Evolutionary conservation across 2,329 filamentous ascomycete genomes (phyloP).

Genomic region (Fusarium proliferatum): DNA sequence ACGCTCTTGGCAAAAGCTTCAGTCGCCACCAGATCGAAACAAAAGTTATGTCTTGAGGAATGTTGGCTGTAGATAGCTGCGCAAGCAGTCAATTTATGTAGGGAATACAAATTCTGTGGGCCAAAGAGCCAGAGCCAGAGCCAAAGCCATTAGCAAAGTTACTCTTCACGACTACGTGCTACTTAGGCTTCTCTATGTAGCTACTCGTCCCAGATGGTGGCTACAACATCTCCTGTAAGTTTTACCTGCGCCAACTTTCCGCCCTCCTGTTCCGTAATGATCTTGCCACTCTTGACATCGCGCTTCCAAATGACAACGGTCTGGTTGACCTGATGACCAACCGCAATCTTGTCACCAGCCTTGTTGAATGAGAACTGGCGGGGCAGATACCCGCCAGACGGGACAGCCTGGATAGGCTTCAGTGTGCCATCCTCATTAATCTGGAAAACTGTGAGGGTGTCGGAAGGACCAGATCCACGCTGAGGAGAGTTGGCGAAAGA

Average conservation of each 20-base stretch:
- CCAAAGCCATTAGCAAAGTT: too few relatives aligned
- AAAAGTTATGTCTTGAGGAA: too few relatives aligned
- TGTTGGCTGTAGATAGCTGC: too few relatives aligned
- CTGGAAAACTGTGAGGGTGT: constrained; percentile 37
- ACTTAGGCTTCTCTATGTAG: too few relatives aligned
- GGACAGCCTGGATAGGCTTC: constrained; percentile 32
- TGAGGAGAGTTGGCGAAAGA: constrained; percentile 37
- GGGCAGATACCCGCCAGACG: constrained; percentile 36
- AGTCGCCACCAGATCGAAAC: too few relatives aligned
- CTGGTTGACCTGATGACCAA: constrained; percentile 40
- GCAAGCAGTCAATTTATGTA: too few relatives aligned
- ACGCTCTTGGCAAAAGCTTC: too few relatives aligned
- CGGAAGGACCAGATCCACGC: constrained; percentile 26
- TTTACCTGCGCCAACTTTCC: constrained; percentile 38
- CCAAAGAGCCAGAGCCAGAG: too few relatives aligned
- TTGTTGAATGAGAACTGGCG: constrained; percentile 44
- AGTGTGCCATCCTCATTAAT: constrained; percentile 36
- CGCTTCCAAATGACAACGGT: constrained; percentile 42
- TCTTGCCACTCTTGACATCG: constrained; percentile 36
- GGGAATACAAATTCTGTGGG: too few relatives aligned
- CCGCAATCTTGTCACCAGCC: constrained; percentile 39
- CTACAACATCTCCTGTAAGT: constrained; percentile 28
- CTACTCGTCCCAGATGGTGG: constrained; percentile 41
- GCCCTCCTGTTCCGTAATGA: constrained; percentile 32
- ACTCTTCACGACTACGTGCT: too few relatives aligned